phyloP scores from a whole-genome alignment of 2,329 filamentous ascomycete species.

The Botryotinia calthae region DNA sequence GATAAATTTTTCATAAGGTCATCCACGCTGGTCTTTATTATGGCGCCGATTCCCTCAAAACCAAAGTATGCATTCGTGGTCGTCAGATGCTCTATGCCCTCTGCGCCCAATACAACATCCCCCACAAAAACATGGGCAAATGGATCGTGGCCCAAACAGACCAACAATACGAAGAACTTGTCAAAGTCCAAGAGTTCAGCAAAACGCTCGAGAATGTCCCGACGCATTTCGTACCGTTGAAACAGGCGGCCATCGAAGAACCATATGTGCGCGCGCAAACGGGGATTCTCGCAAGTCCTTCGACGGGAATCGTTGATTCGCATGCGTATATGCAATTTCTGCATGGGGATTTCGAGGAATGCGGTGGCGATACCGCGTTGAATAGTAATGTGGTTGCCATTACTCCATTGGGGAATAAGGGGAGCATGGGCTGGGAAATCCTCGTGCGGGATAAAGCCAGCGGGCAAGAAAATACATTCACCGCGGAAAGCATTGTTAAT shows the following conservation, averaged over 20 bases:
- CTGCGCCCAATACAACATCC: slow-evolving; percentile 65
- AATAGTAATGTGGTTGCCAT: slow-evolving; percentile 63
- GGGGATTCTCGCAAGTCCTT: slow-evolving; percentile 78
- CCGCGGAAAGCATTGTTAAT: slow-evolving; percentile 76
- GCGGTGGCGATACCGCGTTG: slow-evolving; percentile 71
- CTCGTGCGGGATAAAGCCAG: slow-evolving; percentile 48
- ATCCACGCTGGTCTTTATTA: slow-evolving; percentile 84
- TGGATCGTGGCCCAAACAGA: slow-evolving; percentile 90
- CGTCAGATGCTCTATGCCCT: slow-evolving; percentile 75
- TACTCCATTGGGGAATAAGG: slow-evolving; percentile 40
- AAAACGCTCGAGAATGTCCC: slow-evolving; percentile 55
- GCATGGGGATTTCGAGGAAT: slow-evolving; percentile 71
- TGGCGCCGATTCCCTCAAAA: slow-evolving; percentile 72
- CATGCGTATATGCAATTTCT: slow-evolving; percentile 82
- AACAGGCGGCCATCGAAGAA: slow-evolving; percentile 64
- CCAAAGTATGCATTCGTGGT: slow-evolving; percentile 75
- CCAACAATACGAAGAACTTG: slow-evolving; percentile 52
- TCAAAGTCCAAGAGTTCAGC: slow-evolving; percentile 50
- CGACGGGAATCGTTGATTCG: slow-evolving; percentile 87
- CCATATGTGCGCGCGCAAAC: slow-evolving; percentile 70
- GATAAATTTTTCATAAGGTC: slow-evolving; percentile 54
- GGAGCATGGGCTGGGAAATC: slow-evolving; percentile 67
- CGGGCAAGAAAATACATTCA: slow-evolving; percentile 58
- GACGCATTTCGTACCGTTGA: slow-evolving; percentile 62
- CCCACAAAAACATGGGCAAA: slow-evolving; percentile 76